Base-by-base conservation (phyloP, 2,329 filamentous ascomycete species). In the Aspergillus fumigatus region DNA sequence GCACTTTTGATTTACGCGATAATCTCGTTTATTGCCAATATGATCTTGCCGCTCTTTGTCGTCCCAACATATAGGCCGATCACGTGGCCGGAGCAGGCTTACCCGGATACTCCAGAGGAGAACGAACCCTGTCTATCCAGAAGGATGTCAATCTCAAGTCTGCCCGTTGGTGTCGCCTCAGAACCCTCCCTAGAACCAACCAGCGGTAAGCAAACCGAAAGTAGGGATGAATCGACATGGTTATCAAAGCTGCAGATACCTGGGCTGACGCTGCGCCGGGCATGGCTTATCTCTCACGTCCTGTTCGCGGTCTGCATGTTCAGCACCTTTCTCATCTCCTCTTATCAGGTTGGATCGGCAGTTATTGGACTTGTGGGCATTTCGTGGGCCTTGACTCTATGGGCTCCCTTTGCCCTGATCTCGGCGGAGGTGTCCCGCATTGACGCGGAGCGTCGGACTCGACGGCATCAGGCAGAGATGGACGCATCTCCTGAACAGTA, bases 351-450 rank as follows among this genome's bases (percentile, higher is more conserved):
- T 9, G 93, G 90, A 1, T 96, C 89, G 0, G 80, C 85, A 1
- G 82, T 96, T 35, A 88, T 96, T 55, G 90, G 87, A 1, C 77
- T 94, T 25, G 86, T 96, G 50, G 93, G 93, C 35, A 86, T 97
- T 57, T 92, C 90, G 1, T 97, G 93, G 93, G 92, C 92, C 23
- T 79, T 97, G 67, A 92, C 92, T 1, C 84, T 95, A 26, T 97
- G 93, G 93, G 93, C 92, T 0, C 93, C 93, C 0, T 97, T 93
- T 77, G 92, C 93, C 41, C 89, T 97, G 65, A 97, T 97, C 70
- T 92, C 90, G 48, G 90, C 90, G 4, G 93, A 97, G 73, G 92
- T 97, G 60, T 89, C 88, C 59, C 89, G 87, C 58, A 87, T 91
- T 5, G 90, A 96, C 69, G 85, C 88, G 26, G 82, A 86, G 50